Evolutionary conservation across 768 basidiomycete genomes (phyloP).

Genomic region (Boletales sp.): DNA sequence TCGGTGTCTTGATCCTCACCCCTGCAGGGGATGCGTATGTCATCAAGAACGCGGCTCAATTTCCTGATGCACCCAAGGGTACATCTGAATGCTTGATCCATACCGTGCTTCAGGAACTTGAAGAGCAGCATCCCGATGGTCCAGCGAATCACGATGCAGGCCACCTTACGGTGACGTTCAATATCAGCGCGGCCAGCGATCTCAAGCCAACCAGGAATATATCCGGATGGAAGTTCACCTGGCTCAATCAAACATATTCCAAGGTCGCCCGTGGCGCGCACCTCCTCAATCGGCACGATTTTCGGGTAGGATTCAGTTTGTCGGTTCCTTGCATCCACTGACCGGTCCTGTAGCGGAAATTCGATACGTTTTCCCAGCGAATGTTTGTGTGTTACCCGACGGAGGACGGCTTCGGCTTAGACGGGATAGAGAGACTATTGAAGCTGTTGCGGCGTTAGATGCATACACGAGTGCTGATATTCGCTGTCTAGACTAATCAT

Average conservation of each 20-base stretch:
- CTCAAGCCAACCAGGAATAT: conserved; percentile 42
- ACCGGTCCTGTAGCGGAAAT: neutral
- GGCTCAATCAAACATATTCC: conserved; percentile 42
- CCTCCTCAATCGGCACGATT: conserved; percentile 41
- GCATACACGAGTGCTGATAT: too few species aligned
- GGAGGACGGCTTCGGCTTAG: conserved; percentile 44
- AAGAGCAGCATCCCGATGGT: conserved; percentile 26
- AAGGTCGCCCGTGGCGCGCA: conserved; percentile 38
- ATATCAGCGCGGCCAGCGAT: conserved; percentile 42
- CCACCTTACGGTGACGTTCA: conserved; percentile 42
- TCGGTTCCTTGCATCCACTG: neutral
- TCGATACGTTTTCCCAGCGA: conserved; percentile 15
- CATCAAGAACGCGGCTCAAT: conserved; percentile 55
- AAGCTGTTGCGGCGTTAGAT: conserved; percentile 30
- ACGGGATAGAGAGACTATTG: conserved; percentile 42
- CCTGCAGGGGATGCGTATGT: conserved; percentile 45
- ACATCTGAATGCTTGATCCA: conserved; percentile 53
- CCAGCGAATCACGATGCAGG: neutral
- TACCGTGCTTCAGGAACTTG: conserved; percentile 41
- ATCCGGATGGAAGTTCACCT: conserved; percentile 44
- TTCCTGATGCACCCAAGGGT: conserved; percentile 51
- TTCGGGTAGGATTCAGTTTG: conserved; percentile 34
- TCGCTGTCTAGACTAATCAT: neutral
- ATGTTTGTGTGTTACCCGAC: conserved; percentile 52
- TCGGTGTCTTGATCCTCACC: conserved; percentile 51